Evolutionary conservation across 495 filamentous ascomycete genomes (phyloP), one percentile per base, ranked within the genome.

Genomic region (Aspergillus cristatus): DNA sequence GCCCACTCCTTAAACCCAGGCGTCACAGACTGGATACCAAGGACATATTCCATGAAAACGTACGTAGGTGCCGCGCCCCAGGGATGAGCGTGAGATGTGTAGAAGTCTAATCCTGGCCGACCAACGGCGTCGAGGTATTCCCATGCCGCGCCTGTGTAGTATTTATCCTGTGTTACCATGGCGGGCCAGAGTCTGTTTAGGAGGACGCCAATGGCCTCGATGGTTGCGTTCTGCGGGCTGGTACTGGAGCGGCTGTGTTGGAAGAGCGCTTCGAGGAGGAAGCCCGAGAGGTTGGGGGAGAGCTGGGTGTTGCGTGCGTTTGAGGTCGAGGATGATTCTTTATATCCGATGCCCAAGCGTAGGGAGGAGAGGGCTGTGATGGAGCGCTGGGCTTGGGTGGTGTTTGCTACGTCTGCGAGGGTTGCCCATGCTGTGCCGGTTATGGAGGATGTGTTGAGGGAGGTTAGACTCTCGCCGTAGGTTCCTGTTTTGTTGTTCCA

Each of bases 1-100:
- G 30, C 26, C 48, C 48, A 51, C 22, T 47, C 18, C 13, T 30
- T 17, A 16, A 41, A 35, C 3, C 43, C 43, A 3, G 31, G 18
- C 0, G 43, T 22, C 2, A 34, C 16, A 1, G 34, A 2, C 18
- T 41, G 43, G 28, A 55, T 28, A 6, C 51, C 51, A 11, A 51
- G 32, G 22, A 53, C 43, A 29, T 52, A 57, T 18, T 60, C 47
- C 1, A 42, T 51, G 10, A 60, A 41, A 1, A 62, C 41, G 28
- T 57, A 64, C 5, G 60, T 67, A 4, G 63, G 56, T 13, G 59
- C 60, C 7, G 45, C 57, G 11, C 55, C 53, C 63, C 63, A 65
- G 2, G 58, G 60, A 41, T 67, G 63, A 11, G 43, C 45, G 5
- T 60, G 45, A n/a, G 43, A 51, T 1, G 63, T 67, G 30, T 54